These are phyloP conservation scores for Cavenderia fasciculata DNA, from an alignment of 78 protist genomes.

Conservation along the genomic window DNA sequence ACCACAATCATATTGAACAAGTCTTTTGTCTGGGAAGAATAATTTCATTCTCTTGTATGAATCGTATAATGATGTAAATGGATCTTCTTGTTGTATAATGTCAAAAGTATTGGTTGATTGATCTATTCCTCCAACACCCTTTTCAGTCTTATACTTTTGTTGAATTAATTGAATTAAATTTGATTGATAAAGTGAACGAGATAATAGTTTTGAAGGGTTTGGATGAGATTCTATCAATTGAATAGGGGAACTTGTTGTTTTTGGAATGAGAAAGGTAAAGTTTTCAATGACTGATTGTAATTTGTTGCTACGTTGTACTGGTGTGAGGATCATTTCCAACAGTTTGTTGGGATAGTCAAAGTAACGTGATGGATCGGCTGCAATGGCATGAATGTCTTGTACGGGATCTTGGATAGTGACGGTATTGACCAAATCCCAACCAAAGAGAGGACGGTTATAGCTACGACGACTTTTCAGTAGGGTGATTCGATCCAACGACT, in stretches of 20 bases:
- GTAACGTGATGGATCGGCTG: background rate
- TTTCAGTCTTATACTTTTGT: background rate
- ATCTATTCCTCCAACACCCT: too few species aligned
- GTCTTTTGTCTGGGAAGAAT: conserved; percentile 92
- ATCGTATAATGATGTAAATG: conserved; percentile 3
- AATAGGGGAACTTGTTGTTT: conserved; percentile 55
- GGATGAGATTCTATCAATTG: conserved; percentile 28
- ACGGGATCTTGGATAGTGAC: background rate
- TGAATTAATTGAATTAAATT: too few species aligned
- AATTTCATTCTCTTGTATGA: conserved; percentile 67
- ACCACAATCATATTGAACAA: conserved; percentile 97
- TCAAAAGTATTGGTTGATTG: too few species aligned
- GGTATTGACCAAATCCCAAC: conserved; percentile 6
- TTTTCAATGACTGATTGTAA: conserved; percentile 42
- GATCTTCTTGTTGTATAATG: too few species aligned
- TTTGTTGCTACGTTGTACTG: background rate
- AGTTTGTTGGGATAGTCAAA: background rate
- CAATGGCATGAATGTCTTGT: background rate
- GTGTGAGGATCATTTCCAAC: conserved; percentile 28
- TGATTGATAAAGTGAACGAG: too few species aligned
- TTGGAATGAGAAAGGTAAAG: conserved; percentile 58
- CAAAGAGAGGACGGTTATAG: conserved; percentile 26
- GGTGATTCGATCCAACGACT: conserved; percentile 21
- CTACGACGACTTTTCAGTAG: conserved; percentile 1
- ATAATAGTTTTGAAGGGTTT: conserved; percentile 2